Evolutionary conservation across 2,329 filamentous ascomycete genomes (phyloP), one percentile per base, ranked within the genome.

Genomic region (Macrophomina pseudophaseolina): DNA sequence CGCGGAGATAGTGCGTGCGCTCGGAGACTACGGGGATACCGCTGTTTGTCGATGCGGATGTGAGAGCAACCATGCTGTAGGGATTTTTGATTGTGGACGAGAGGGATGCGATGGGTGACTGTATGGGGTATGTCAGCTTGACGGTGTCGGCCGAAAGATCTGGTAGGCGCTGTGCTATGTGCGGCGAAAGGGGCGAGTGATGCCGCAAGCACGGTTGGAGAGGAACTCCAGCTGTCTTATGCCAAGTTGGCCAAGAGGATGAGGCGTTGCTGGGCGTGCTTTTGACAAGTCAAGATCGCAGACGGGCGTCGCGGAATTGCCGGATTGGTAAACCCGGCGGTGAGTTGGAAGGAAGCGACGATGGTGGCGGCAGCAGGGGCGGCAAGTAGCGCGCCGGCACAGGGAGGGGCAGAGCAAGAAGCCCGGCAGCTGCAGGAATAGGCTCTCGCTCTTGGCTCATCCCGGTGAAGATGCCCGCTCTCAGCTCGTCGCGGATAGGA

Each of bases 191-290:
- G n/a, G 46, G 5, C 46, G n/a, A 49, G 23, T 12, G 23, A 49
- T 12, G 49, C 49, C 12, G 49, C 7, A 14, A 23, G 42, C 16
- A 14, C 42, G 42, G 11, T 44, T 14, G 49, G 52, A 38, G n/a
- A 35, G 14, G 52, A 38, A 54, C 18, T 54, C 23, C 32, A 54
- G 38, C 38, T 38, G n/a, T 54, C 52, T 54, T 54, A 54, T 54
- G 52, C 52, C 52, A 54, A 54, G 52, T 52, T 38, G 52, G 52
- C 52, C 52, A 54, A 54, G 52, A 53, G 12, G 49, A 38, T 38
- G 33, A 54, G 52, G 52, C 52, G 52, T 54, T 38, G 52, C 52
- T 54, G 52, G 32, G 52, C 49, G 49, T 18, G 5, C 28, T 5
- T 12, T 53, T 32, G 33, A 11, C 33, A 54, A 54, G 52, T 38